Conservation (phyloP, 2,329 filamentous ascomycete genomes). For the Calonectria naviculata region DNA sequence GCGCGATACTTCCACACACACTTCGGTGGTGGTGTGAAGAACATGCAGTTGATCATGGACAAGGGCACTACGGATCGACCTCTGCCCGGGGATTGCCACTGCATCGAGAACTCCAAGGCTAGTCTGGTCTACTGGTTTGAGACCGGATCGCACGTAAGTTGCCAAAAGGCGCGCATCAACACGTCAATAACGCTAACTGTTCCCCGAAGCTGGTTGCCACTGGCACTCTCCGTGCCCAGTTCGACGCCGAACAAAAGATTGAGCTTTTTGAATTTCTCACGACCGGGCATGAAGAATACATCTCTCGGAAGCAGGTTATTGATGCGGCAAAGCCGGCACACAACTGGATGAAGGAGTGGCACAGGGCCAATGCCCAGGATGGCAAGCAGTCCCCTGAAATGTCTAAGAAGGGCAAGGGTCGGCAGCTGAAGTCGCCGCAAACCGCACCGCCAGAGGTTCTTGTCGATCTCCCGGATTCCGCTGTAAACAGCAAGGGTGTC, state of each 20-base stretch:
- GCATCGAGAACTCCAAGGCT: slow-evolving; percentile 80
- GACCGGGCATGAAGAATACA: slow-evolving; percentile 81
- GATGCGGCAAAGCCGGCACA: slow-evolving; percentile 71
- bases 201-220: slow-evolving; percentile 74
- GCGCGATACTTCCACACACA: slow-evolving; percentile 91
- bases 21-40: slow-evolving; percentile 86
- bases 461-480: slow-evolving; percentile 68
- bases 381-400: slow-evolving; percentile 72
- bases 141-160: slow-evolving; percentile 80
- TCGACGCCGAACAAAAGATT: slow-evolving; percentile 82
- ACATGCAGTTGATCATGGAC: slow-evolving; percentile 88
- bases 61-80: slow-evolving; percentile 66
- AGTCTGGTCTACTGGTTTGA: slow-evolving; percentile 92
- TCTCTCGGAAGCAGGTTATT: slow-evolving; percentile 76
- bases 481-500: slow-evolving; percentile 69
- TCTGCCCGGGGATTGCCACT: slow-evolving; percentile 72
- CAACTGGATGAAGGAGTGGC: slow-evolving; percentile 75
- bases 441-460: slow-evolving; percentile 67
- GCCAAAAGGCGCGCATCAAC: neutral
- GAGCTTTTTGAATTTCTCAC: slow-evolving; percentile 88
- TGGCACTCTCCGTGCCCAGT: slow-evolving; percentile 83
- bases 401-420: slow-evolving; percentile 73
- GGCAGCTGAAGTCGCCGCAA: slow-evolving; percentile 68
- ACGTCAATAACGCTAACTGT: slow-evolving; percentile 38
- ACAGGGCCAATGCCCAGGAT: slow-evolving; percentile 67